phyloP scores from a whole-genome alignment of 768 basidiomycete genomes.

The Leccinum barrowsii region DNA sequence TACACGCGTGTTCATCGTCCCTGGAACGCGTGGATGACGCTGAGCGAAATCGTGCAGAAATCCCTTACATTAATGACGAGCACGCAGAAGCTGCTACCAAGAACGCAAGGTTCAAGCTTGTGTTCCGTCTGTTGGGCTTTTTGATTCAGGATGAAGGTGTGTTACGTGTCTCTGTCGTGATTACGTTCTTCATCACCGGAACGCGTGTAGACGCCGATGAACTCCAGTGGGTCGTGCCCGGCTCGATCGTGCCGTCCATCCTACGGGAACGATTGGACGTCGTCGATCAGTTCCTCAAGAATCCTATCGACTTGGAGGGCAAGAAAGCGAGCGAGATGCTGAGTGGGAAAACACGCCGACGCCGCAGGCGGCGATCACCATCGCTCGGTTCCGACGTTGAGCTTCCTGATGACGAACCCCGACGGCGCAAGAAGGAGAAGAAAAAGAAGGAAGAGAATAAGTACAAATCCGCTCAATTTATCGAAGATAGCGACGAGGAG shows the following conservation, averaged over 20 bases:
- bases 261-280: conserved; percentile 68
- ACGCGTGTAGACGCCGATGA: conserved; percentile 55
- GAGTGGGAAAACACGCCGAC: conserved; percentile 53
- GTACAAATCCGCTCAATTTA: conserved; percentile 89
- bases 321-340: conserved; percentile 73
- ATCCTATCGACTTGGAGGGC: conserved; percentile 77
- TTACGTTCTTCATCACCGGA: background rate
- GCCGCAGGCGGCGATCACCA: conserved; percentile 49
- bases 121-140: conserved; percentile 80
- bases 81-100: conserved; percentile 74
- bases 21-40: conserved; percentile 1
- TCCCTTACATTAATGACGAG: conserved; percentile 73
- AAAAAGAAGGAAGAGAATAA: conserved; percentile 65
- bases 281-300: conserved; percentile 79
- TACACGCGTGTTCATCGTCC: conserved; percentile 36
- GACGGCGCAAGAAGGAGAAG: conserved; percentile 38
- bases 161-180: conserved; percentile 14
- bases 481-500: conserved; percentile 87
- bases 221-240: conserved; percentile 83
- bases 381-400: conserved; percentile 44
- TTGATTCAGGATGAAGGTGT: conserved; percentile 62
- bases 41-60: conserved; percentile 44
- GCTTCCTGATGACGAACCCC: conserved; percentile 33
- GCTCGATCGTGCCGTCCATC: conserved; percentile 59
- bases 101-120: conserved; percentile 75